These are phyloP conservation scores for Stephania yunnanensis DNA, from an alignment of 164 flowering plant species.

Conservation along the genomic window DNA sequence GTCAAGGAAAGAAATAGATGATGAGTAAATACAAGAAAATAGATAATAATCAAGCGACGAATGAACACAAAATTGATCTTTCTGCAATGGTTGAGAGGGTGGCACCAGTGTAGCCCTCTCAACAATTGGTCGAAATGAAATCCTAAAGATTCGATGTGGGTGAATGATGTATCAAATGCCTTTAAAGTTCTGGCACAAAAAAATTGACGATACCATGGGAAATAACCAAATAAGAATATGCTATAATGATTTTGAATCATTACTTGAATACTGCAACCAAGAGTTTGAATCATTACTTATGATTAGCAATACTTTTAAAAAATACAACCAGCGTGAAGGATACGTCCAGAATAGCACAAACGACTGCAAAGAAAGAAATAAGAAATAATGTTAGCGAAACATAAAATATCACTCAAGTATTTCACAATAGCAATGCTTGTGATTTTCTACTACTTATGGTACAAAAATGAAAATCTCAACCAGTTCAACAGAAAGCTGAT, in stretches of 20 bases:
- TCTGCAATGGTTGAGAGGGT: not conserved
- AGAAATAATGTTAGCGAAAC: not conserved
- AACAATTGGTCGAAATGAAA: not conserved
- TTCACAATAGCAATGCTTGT: not conserved
- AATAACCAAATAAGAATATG: not conserved
- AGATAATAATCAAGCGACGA: not conserved
- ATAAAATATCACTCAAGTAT: not conserved
- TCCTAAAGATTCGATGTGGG: too few species aligned
- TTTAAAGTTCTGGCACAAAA: not conserved
- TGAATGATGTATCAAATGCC: too few species aligned
- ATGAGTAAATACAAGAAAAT: too few species aligned
- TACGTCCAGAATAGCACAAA: slow-evolving; percentile 10
- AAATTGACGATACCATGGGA: not conserved
- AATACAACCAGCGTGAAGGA: not conserved
- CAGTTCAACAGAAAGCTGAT: not conserved
- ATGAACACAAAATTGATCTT: not conserved
- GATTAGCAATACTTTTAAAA: not conserved
- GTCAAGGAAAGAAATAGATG: slow-evolving; percentile 1
- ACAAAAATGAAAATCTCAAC: not conserved
- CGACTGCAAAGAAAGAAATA: slow-evolving; percentile 1
- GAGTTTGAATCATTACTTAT: not conserved
- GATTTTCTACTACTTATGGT: not conserved
- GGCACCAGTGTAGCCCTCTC: not conserved
- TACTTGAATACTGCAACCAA: not conserved
- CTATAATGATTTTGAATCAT: not conserved